Evolutionary conservation across 345 rosid species (phyloP).

Genomic region (Populus simonii): DNA sequence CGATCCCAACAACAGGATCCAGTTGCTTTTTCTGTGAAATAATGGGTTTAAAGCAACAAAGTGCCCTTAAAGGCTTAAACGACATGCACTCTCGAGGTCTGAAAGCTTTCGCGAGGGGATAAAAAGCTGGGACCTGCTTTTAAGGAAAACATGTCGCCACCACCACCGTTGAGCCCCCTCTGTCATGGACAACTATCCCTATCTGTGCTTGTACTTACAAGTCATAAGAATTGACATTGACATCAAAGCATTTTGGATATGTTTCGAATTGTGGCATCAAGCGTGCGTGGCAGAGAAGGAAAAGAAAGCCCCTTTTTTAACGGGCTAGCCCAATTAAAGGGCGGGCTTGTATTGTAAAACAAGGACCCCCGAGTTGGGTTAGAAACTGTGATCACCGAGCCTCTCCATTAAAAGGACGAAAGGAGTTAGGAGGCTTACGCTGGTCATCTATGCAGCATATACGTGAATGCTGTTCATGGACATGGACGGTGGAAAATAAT

Average conservation of each 20-base stretch:
- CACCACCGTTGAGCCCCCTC: neutral
- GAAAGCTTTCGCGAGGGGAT: neutral
- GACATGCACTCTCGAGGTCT: neutral
- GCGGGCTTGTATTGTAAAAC: too few species aligned
- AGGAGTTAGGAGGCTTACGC: neutral
- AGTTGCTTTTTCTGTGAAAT: neutral
- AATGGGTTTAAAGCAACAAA: neutral
- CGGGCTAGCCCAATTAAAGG: too few species aligned
- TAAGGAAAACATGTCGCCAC: neutral
- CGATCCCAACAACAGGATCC: neutral
- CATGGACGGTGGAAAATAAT: too few species aligned
- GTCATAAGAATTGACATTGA: neutral
- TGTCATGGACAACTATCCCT: neutral
- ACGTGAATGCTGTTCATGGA: too few species aligned
- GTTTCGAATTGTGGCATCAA: neutral
- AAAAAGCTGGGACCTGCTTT: too few species aligned
- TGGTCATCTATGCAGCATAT: too few species aligned
- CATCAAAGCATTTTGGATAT: neutral
- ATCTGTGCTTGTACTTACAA: neutral
- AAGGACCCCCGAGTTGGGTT: too few species aligned
- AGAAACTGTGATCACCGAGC: too few species aligned
- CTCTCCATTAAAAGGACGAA: neutral
- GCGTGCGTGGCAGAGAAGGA: neutral
- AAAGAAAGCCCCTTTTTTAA: too few species aligned
- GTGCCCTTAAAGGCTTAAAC: neutral